Conservation (phyloP, 2,329 filamentous ascomycete genomes). For the Leptoxyphium fumago region DNA sequence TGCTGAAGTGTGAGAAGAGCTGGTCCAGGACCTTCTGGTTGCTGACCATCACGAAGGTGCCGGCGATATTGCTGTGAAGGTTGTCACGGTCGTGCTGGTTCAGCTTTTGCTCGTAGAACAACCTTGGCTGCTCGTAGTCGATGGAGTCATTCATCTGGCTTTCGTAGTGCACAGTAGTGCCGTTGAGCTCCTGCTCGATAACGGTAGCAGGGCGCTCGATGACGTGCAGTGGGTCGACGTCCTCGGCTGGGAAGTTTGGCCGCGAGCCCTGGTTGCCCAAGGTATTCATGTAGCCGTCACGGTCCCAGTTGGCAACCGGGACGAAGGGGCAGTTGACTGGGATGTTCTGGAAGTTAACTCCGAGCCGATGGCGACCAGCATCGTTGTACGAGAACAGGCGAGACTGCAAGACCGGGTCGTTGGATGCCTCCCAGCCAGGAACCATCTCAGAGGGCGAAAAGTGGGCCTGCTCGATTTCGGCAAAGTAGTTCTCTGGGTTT, state of each 20-base stretch:
- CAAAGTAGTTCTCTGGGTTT: constrained; percentile 38
- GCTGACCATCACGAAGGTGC: constrained; percentile 15
- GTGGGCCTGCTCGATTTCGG: constrained; percentile 37
- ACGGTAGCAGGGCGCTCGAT: constrained; percentile 10
- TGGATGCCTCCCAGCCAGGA: constrained; percentile 35
- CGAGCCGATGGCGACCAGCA: constrained; percentile 22
- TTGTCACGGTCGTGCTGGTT: constrained; percentile 11
- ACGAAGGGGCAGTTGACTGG: constrained; percentile 17
- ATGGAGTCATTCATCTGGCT: constrained; percentile 12
- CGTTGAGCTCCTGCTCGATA: constrained; percentile 9
- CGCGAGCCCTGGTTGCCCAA: constrained; percentile 13
- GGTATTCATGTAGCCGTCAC: constrained; percentile 15
- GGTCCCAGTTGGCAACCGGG: constrained; percentile 13
- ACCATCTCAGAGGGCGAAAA: constrained; percentile 39
- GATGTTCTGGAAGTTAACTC: constrained; percentile 33
- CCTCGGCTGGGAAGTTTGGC: constrained; percentile 23
- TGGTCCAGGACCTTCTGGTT: constrained; percentile 11
- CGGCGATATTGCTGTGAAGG: constrained; percentile 15
- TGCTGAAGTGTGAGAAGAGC: constrained; percentile 12
- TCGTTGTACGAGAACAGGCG: constrained; percentile 34
- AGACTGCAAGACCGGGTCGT: constrained; percentile 35
- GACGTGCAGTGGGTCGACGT: constrained; percentile 14
- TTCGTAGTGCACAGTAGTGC: constrained; percentile 10
- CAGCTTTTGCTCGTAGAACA: constrained; percentile 11
- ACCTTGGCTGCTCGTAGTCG: constrained; percentile 16